Percentiles rank a stretch among this genome's conserved stretches.
Conservation (phyloP, 352 stramenopile species). For the Pythium coloratum region DNA sequence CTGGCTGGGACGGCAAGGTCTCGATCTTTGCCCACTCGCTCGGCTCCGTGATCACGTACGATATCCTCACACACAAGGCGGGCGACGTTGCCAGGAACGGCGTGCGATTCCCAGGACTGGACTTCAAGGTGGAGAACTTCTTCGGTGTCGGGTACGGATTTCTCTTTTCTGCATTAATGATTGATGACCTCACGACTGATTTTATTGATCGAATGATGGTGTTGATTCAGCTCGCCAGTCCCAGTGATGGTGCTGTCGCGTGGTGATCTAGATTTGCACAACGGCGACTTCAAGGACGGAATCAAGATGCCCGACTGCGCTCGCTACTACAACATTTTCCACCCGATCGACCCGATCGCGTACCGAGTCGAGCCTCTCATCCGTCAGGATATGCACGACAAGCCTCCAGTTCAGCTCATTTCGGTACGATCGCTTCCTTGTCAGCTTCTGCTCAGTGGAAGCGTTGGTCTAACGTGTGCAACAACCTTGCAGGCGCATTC, state of each 20-base stretch:
- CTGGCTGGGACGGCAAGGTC: slow-evolving; percentile 84
- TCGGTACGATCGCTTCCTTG: slow-evolving; percentile 36
- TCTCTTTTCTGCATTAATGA: too few species aligned
- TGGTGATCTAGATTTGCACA: slow-evolving; percentile 73
- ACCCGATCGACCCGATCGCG: slow-evolving; percentile 91
- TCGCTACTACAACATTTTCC: slow-evolving; percentile 91
- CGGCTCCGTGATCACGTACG: slow-evolving; percentile 91
- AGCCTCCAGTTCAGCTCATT: slow-evolving; percentile 78
- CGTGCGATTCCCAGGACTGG: slow-evolving; percentile 70
- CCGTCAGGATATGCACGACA: slow-evolving; percentile 87
- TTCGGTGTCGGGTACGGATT: slow-evolving; percentile 70
- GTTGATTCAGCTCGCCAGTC: slow-evolving; percentile 59
- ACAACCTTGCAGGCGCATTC: slow-evolving; percentile 46
- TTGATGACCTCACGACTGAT: neutral
- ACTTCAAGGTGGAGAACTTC: slow-evolving; percentile 88
- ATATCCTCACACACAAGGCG: slow-evolving; percentile 84
- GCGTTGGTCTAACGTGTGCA: neutral
- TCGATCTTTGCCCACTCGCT: slow-evolving; percentile 91
- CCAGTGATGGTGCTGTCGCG: slow-evolving; percentile 82
- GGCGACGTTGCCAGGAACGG: slow-evolving; percentile 64
- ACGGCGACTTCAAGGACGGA: slow-evolving; percentile 72
- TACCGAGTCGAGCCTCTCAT: slow-evolving; percentile 91
- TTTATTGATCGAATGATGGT: neutral
- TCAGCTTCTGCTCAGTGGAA: neutral
- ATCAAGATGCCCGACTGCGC: slow-evolving; percentile 80